Evolutionary conservation across 2,329 filamentous ascomycete species (phyloP), one percentile per base, ranked within the genome.

Genomic region (Ophiocordyceps camponoti-floridani): DNA sequence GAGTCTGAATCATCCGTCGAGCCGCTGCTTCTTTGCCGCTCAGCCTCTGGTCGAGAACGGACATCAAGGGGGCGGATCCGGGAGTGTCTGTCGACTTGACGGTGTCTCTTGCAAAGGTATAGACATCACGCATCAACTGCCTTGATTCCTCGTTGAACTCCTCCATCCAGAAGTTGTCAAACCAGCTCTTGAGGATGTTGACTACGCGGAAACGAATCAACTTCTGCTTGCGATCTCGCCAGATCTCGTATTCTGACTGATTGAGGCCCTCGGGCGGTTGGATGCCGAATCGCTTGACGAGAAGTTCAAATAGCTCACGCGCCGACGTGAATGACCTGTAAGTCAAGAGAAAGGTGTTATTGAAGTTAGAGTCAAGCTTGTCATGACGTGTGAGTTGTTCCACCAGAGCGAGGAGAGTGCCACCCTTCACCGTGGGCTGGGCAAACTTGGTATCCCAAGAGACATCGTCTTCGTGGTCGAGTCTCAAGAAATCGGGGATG

Each of bases 131-230:
- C 50, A 98, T 85, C 38, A 98, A 70, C 52, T 86, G 77, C 59
- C 79, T 85, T 41, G 81, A 93, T 42, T 84, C 79, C 44, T 89
- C 84, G 56, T 80, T 88, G 49, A 82, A 79, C 43, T 87, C 84
- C 58, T 98, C 91, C 87, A 96, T 95, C 91, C 91, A 98, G 61
- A 91, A 96, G 54, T 83, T 88, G 58, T 96, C 91, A 53, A 98
- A 91, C 91, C 91, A 98, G 62, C 79, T 93, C 71, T 96, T 96
- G 42, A 98, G 67, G 50, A 95, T 96, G 56, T 96, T 98, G 51
- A 98, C 87, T 2, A 98, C 88, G 40, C 91, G 79, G 66, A 98
- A 94, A 33, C 91, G 77, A 48, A 96, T 95, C 5, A 86, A 83
- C 58, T 93, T 95, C 60, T 96, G 91, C 65, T 98, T 98, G 58